Conservation (phyloP, 2,329 filamentous ascomycete species). For the Dothiorella sarmentorum region DNA sequence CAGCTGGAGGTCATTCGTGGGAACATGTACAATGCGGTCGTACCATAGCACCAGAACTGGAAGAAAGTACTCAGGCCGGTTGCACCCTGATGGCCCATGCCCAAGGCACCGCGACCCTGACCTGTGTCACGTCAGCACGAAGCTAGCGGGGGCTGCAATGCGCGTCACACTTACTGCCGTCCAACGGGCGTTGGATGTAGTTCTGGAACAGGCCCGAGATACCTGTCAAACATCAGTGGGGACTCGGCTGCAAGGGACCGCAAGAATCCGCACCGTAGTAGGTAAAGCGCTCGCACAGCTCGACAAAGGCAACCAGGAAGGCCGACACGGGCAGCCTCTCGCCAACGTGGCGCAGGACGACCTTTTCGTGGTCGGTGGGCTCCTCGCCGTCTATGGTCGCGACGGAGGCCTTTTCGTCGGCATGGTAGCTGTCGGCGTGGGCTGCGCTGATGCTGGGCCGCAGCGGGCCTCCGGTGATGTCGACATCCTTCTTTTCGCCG, state of each 20-base stretch:
- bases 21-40: slow-evolving; percentile 38
- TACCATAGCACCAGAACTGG: slow-evolving; percentile 36
- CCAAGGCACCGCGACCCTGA: slow-evolving; percentile 22
- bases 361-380: slow-evolving; percentile 34
- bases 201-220: slow-evolving; percentile 37
- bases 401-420: slow-evolving; percentile 9
- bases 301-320: slow-evolving; percentile 36
- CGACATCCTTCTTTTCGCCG: slow-evolving; percentile 2
- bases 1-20: background rate
- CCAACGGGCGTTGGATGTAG: slow-evolving; percentile 30
- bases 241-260: too few species aligned
- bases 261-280: slow-evolving; percentile 21
- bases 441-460: slow-evolving; percentile 6
- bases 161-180: slow-evolving; percentile 2
- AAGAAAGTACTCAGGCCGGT: slow-evolving; percentile 36
- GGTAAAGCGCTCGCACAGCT: slow-evolving; percentile 39
- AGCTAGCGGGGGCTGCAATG: too few species aligned
- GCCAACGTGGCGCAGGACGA: slow-evolving; percentile 32
- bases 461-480: slow-evolving; percentile 4
- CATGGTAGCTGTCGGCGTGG: slow-evolving; percentile 3
- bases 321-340: slow-evolving; percentile 36
- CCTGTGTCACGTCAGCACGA: background rate
- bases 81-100: slow-evolving; percentile 32
- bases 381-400: slow-evolving; percentile 25
- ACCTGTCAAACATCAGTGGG: background rate